Percentiles rank a stretch among this genome's conserved stretches.
phyloP scores from a whole-genome alignment of 495 filamentous ascomycete species.

The Podospora bellae-mahoneyi region DNA sequence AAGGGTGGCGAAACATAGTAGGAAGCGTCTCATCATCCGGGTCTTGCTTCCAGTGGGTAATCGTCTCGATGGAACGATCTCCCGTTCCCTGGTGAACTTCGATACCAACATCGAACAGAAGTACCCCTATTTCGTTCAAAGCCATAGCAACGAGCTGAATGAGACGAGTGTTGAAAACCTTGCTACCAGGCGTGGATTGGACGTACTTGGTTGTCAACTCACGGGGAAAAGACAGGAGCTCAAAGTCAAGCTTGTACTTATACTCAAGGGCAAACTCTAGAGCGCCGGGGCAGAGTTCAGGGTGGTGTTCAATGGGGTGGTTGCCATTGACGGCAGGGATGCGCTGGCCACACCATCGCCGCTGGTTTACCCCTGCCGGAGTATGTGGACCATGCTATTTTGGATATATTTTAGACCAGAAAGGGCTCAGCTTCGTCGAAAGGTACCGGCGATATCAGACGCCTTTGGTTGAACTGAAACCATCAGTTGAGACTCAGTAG shows the following conservation, averaged over 20 bases:
- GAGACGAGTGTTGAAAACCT: constrained; percentile 26
- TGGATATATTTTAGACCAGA: not conserved
- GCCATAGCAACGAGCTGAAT: constrained; percentile 31
- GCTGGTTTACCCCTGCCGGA: not conserved
- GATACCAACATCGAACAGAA: constrained; percentile 24
- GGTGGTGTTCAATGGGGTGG: constrained; percentile 19
- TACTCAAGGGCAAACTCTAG: constrained; percentile 21
- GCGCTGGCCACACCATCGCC: not conserved
- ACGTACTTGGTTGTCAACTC: constrained; percentile 23
- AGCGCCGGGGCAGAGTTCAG: constrained; percentile 23
- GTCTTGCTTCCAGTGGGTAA: constrained; percentile 13
- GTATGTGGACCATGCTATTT: not conserved
- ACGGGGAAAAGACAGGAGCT: constrained; percentile 19
- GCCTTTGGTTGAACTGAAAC: not conserved
- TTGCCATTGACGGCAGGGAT: not conserved
- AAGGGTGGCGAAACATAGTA: constrained; percentile 27
- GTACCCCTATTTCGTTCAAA: constrained; percentile 30
- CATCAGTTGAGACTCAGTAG: not conserved
- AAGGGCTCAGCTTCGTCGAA: not conserved
- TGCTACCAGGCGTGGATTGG: constrained; percentile 18
- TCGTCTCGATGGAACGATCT: constrained; percentile 13
- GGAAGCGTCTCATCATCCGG: constrained; percentile 11
- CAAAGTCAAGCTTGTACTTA: constrained; percentile 15
- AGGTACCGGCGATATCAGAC: not conserved
- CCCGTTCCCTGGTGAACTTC: constrained; percentile 6